phyloP scores from a whole-genome alignment of 805 yeast species.

The Metschnikowia drakensbergensis region DNA sequence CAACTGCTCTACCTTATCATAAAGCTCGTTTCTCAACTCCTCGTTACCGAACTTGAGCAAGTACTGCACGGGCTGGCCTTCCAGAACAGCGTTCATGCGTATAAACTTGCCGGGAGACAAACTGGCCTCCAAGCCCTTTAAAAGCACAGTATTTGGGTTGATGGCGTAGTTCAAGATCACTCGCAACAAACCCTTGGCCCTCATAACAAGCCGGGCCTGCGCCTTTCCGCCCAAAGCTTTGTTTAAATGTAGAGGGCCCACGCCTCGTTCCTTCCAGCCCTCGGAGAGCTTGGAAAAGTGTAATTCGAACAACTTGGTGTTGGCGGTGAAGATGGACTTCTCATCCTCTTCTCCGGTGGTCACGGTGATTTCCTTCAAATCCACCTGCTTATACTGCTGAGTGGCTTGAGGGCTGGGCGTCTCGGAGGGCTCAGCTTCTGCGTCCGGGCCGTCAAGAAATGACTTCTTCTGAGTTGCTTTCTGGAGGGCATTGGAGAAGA shows the following conservation, averaged over 20 bases:
- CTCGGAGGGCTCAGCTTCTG: slow-evolving; percentile 8
- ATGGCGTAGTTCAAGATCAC: slow-evolving; percentile 78
- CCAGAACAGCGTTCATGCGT: slow-evolving; percentile 66
- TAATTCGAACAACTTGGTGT: slow-evolving; percentile 75
- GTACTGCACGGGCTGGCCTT: slow-evolving; percentile 72
- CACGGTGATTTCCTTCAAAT: slow-evolving; percentile 50
- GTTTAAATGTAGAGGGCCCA: slow-evolving; percentile 84
- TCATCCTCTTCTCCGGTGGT: slow-evolving; percentile 93
- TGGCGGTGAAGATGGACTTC: slow-evolving; percentile 57
- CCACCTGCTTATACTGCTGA: slow-evolving; percentile 52
- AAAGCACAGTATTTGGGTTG: slow-evolving; percentile 54
- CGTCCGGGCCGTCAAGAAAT: slow-evolving; percentile 46
- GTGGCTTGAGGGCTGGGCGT: slow-evolving; percentile 25
- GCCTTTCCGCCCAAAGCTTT: slow-evolving; percentile 32
- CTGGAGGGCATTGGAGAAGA: slow-evolving; percentile 54
- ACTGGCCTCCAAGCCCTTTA: slow-evolving; percentile 84
- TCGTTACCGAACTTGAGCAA: slow-evolving; percentile 69
- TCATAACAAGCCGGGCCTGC: slow-evolving; percentile 76
- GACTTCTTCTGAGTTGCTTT: slow-evolving; percentile 50
- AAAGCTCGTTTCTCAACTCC: slow-evolving; percentile 56
- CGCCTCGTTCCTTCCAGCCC: slow-evolving; percentile 97
- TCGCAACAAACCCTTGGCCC: slow-evolving; percentile 80
- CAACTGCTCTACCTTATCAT: slow-evolving; percentile 44
- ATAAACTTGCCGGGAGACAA: slow-evolving; percentile 78
- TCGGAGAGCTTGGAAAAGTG: slow-evolving; percentile 59